Conservation (phyloP, 2,329 filamentous ascomycete genomes). For the Zymoseptoria ardabiliae region DNA sequence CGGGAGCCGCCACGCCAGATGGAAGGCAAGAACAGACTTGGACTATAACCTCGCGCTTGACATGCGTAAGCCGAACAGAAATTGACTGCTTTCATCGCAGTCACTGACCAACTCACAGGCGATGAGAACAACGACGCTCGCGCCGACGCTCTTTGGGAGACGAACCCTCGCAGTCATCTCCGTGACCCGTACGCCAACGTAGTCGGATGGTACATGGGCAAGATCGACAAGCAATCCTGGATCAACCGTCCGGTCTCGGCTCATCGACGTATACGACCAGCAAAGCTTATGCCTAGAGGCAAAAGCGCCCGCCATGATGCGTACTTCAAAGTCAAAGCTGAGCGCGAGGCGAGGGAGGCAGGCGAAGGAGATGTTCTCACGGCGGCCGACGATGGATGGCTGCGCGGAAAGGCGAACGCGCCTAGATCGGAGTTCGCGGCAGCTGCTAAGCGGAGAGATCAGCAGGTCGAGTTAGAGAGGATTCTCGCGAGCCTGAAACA, state of each 20-base stretch:
- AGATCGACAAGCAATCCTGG: neutral
- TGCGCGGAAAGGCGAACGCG: neutral
- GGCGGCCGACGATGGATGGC: neutral
- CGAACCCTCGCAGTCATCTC: neutral
- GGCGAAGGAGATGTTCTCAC: neutral
- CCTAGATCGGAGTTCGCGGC: neutral
- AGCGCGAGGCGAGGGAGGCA: neutral
- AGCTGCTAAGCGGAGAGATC: neutral
- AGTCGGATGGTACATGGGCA: neutral
- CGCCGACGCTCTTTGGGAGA: neutral
- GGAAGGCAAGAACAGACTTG: neutral
- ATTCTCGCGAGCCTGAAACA: neutral
- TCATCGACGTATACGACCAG: neutral
- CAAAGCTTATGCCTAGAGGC: neutral
- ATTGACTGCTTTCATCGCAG: neutral
- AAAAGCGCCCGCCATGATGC: neutral
- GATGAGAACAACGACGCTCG: neutral
- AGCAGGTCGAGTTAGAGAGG: neutral
- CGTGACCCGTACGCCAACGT: neutral
- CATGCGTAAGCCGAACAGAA: neutral
- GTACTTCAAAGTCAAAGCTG: neutral
- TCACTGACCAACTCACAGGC: neutral
- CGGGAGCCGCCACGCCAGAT: neutral
- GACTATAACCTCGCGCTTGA: neutral
- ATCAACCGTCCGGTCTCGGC: neutral